phyloP scores from a whole-genome alignment of 2,329 filamentous ascomycete species.

The Lecanicillium sp. region DNA sequence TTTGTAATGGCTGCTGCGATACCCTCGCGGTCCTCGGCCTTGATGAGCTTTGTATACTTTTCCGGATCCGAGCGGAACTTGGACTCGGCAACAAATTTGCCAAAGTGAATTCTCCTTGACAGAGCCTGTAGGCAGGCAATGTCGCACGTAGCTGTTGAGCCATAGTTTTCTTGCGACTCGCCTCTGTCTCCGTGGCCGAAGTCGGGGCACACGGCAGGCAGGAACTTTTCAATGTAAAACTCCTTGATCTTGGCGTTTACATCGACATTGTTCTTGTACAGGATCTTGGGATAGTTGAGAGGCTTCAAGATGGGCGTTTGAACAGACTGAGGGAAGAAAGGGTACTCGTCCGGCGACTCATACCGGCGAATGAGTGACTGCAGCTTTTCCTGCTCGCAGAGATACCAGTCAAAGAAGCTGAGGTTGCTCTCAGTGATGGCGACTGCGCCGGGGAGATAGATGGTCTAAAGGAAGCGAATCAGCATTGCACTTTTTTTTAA shows the following conservation, averaged over 20 bases:
- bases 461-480: slow-evolving; percentile 38
- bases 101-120: slow-evolving; percentile 88
- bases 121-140: slow-evolving; percentile 85
- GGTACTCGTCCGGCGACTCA: slow-evolving; percentile 93
- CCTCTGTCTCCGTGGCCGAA: slow-evolving; percentile 72
- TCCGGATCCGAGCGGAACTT: slow-evolving; percentile 84
- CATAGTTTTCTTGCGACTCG: slow-evolving; percentile 89
- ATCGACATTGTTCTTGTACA: slow-evolving; percentile 83
- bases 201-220: slow-evolving; percentile 75
- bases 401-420: slow-evolving; percentile 90
- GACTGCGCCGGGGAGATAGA: slow-evolving; percentile 77
- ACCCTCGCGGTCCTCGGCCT: slow-evolving; percentile 66
- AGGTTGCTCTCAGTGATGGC: slow-evolving; percentile 63
- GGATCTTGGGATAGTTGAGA: slow-evolving; percentile 77
- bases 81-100: slow-evolving; percentile 94
- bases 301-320: slow-evolving; percentile 78
- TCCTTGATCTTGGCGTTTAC: slow-evolving; percentile 81
- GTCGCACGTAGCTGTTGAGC: slow-evolving; percentile 83
- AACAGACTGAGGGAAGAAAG: slow-evolving; percentile 83
- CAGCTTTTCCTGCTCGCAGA: slow-evolving; percentile 79
- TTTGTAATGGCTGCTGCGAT: slow-evolving; percentile 91
- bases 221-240: slow-evolving; percentile 74
- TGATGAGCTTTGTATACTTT: slow-evolving; percentile 74
- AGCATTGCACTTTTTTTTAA: not conserved
- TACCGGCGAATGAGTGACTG: slow-evolving; percentile 92